Conservation (phyloP, 768 basidiomycete genomes). For the Termitomyces titanicus region DNA sequence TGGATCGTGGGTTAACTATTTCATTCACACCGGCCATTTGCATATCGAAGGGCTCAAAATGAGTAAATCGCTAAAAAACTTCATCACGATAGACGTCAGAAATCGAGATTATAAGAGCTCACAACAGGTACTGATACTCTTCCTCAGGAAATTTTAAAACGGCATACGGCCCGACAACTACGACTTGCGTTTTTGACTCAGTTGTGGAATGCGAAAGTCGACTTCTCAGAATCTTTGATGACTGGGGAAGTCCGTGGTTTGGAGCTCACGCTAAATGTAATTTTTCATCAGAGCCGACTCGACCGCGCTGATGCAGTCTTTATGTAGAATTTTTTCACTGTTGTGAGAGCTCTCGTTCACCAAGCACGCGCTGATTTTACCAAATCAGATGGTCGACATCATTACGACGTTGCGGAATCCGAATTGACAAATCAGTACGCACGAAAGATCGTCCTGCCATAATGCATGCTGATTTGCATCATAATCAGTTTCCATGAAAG, state of each 20-base stretch:
- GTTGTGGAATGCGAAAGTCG: conserved; percentile 89
- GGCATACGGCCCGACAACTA: conserved; percentile 82
- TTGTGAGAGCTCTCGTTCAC: conserved; percentile 74
- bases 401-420: conserved; percentile 63
- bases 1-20: conserved; percentile 96
- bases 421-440: conserved; percentile 62
- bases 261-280: conserved; percentile 82
- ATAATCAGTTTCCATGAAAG: conserved; percentile 62
- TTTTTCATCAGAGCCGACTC: conserved; percentile 18
- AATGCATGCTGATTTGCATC: conserved; percentile 2
- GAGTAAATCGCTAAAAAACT: conserved; percentile 99
- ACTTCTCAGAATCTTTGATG: conserved; percentile 91
- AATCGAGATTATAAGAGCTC: conserved; percentile 2
- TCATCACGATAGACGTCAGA: conserved; percentile 91
- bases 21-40: conserved; percentile 96
- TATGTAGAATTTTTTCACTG: conserved; percentile 88
- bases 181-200: conserved; percentile 89
- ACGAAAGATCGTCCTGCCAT: neutral
- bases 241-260: conserved; percentile 83
- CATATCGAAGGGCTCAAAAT: conserved; percentile 99
- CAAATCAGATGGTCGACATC: conserved; percentile 57
- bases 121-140: neutral
- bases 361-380: conserved; percentile 46
- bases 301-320: conserved; percentile 10
- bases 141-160: conserved; percentile 77